Base-by-base conservation (phyloP, 768 basidiomycete genomes). In the Podaxis sp. region DNA sequence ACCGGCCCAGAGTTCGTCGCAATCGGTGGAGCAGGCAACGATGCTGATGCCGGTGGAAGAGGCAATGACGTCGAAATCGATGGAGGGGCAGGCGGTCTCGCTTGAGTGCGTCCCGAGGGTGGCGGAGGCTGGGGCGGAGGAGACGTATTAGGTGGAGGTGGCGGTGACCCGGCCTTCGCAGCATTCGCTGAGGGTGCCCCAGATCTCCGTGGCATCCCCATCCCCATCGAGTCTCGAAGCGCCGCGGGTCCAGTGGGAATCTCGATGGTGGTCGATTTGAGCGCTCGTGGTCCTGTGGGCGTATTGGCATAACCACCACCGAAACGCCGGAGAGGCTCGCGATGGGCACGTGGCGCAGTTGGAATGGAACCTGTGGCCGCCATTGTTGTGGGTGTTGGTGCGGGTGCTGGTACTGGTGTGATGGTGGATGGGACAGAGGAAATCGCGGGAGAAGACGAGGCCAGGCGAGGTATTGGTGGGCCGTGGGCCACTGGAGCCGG, bases 61-160 rank as follows among this genome's bases (percentile, higher is more conserved):
- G 25, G 22, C 11, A 25, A 2, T 1, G 49, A 50, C 19, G 19
- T 11, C 49, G 49, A 27, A 7, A 22, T 24, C 22, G 22, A 27
- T 15, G 52, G 33, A 29, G 27, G 27, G 7, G 27, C 27, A 29
- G 27, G 33, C 33, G 33, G 33, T 33, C 9, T 33, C 2, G 8
- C 33, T 33, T 9, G 33, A 33, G 33, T 33, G 7, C 33, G 33
- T 33, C 33, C 33, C 1, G 33, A 33, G 4, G 58, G 59, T n/a
- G 59, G 59, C 1, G 60, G 53, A 19, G 60, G 53, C 27, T 54
- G 53, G 17, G 60, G 60, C 9, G 60, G 60, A 9, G 60, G 53
- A 17, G 63, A 58, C 25, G 63, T 46, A 8, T 40, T 51, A 2
- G 55, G 61, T 19, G 27, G 60, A 12, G 59, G 61, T 17, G 61